Percentiles rank a stretch among this genome's conserved stretches.
These are phyloP conservation scores for Vitis cinerea DNA, from an alignment of 164 flowering plant species.

Conservation along the genomic window DNA sequence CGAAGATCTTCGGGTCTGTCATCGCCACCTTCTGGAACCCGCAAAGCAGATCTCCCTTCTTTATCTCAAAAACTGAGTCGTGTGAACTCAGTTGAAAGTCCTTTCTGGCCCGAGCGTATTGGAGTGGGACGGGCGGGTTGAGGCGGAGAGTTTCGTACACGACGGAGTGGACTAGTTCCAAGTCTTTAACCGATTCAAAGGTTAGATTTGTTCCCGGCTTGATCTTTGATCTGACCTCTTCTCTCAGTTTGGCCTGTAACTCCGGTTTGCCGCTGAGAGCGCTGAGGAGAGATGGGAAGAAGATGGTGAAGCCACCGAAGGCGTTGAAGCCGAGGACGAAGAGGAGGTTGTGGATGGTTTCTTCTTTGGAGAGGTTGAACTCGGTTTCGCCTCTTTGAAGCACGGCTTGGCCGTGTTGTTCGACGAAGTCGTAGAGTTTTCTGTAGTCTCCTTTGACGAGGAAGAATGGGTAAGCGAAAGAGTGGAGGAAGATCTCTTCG, in stretches of 20 bases:
- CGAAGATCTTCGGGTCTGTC: conserved; percentile 67
- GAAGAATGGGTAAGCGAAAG: conserved; percentile 57
- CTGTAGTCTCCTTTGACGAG: conserved; percentile 55
- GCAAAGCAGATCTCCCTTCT: conserved; percentile 82
- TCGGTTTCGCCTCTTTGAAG: conserved; percentile 41
- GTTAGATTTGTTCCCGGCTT: conserved; percentile 21
- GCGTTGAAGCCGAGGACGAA: conserved; percentile 88
- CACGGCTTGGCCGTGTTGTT: conserved; percentile 47
- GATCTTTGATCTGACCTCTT: conserved; percentile 47
- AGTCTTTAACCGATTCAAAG: conserved; percentile 46
- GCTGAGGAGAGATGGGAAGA: conserved; percentile 42
- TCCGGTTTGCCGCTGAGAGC: conserved; percentile 41
- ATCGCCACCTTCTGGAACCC: conserved; percentile 76
- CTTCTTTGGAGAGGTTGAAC: conserved; percentile 56
- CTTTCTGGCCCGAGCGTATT: conserved; percentile 74
- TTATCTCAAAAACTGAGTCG: conserved; percentile 51
- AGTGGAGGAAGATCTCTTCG: conserved; percentile 73
- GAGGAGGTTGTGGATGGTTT: conserved; percentile 67
- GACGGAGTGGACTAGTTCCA: conserved; percentile 64
- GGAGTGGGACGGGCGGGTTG: conserved; percentile 71
- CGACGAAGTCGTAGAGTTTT: conserved; percentile 52
- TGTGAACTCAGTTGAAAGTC: conserved; percentile 65
- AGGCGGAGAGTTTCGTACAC: conserved; percentile 77
- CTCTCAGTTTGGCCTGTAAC: conserved; percentile 43
- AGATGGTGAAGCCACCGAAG: conserved; percentile 72